phyloP scores from a whole-genome alignment of 257 asterid species.

The Solanum verrucosum region DNA sequence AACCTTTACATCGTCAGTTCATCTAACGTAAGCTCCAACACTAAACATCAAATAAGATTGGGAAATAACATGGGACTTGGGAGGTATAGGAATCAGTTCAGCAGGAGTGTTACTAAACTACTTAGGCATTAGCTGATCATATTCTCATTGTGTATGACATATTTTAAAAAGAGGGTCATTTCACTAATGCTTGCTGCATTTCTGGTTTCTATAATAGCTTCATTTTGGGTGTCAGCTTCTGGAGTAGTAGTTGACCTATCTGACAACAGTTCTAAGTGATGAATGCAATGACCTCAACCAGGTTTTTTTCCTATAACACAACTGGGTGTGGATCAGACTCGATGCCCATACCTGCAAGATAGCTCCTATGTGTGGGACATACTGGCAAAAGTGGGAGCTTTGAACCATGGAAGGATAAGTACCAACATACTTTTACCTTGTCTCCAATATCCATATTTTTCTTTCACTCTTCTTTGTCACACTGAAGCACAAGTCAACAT shows the following conservation, averaged over 20 bases:
- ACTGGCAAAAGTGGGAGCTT: neutral
- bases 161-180: neutral
- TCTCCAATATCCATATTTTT: neutral
- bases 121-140: neutral
- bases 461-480: neutral
- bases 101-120: neutral
- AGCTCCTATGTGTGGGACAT: neutral
- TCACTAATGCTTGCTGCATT: neutral
- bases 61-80: neutral
- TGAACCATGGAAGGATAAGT: neutral
- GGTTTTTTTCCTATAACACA: neutral
- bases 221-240: neutral
- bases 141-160: neutral
- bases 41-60: neutral
- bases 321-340: neutral
- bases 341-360: neutral
- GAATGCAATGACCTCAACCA: neutral
- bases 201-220: neutral
- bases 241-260: neutral
- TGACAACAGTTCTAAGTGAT: neutral
- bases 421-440: neutral
- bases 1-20: neutral
- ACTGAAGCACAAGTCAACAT: neutral
- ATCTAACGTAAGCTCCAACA: neutral
- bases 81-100: neutral